Evolutionary conservation across 2,329 filamentous ascomycete genomes (phyloP), one percentile per base, ranked within the genome.

Genomic region (Ceratocystis ficicola): DNA sequence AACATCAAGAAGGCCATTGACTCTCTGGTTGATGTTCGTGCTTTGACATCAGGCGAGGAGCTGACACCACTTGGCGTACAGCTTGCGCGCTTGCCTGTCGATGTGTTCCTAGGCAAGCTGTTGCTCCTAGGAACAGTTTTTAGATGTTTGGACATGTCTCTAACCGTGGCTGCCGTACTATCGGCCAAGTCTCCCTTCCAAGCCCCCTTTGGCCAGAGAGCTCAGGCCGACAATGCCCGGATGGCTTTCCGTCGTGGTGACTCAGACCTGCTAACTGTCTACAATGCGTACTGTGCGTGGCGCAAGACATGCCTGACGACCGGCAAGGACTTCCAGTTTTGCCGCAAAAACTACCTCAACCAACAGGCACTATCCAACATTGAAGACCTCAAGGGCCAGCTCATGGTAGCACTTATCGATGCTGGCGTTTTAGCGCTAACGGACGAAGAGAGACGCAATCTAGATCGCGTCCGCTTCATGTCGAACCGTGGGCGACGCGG

Each of bases 141-240:
- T 77, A 88, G 87, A 72, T 97, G 93, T 72, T 81, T 97, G 2
- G 94, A 99, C 75, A 92, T 93, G 74, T 85, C 89, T 17, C 83
- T 97, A 64, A 97, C 92, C 1, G 88, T 95, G 66, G 94, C 95
- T 5, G 93, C 94, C 6, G 93, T 96, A 30, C 77, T 99, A 0
- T 96, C 92, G 1, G 95, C 91, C 32, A 99, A 97, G 73, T 95
- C 92, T 0, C 94, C 93, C 0, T 97, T 97, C 73, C 82, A 93
- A 0, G 88, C 89, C 1, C 89, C 92, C 0, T 90, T 96, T 74
- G 89, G 90, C 1, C 88, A 91, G 60, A 86, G 89, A 63, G 82
- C 86, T 50, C 90, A 95, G 72, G 90, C 90, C 44, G 89, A 96
- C 70, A 84, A 86, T 25, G 88, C 90, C 0, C 84, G 90, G 1